A percentile compares a stretch with the other conserved stretches of the same genome.
These are phyloP conservation scores for Daldinia sp. DNA, from an alignment of 2,329 filamentous ascomycete genomes.

Conservation along the genomic window DNA sequence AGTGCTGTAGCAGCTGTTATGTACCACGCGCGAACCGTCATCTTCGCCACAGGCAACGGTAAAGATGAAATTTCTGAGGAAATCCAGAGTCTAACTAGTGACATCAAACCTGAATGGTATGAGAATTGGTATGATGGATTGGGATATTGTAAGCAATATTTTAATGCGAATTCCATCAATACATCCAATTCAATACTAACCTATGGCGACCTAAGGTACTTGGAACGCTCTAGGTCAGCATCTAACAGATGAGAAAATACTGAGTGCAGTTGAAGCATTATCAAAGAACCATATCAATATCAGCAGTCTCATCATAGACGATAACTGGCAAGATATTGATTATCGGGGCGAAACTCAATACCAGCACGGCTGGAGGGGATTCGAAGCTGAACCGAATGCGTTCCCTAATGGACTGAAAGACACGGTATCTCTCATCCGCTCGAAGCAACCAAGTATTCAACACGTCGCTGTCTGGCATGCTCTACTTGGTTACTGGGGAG, in stretches of 20 bases:
- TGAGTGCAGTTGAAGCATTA: constrained; percentile 78
- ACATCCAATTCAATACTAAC: constrained; percentile 33
- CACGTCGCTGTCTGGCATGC: constrained; percentile 97
- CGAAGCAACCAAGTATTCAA: constrained; percentile 76
- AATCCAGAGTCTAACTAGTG: constrained; percentile 59
- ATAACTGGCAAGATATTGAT: constrained; percentile 91
- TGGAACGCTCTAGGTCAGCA: constrained; percentile 93
- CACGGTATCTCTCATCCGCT: constrained; percentile 76
- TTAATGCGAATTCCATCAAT: neutral
- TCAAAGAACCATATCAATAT: constrained; percentile 79
- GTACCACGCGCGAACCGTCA: constrained; percentile 83
- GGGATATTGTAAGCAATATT: constrained; percentile 76
- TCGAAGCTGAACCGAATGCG: constrained; percentile 83
- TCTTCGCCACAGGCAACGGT: constrained; percentile 60
- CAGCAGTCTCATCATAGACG: constrained; percentile 91
- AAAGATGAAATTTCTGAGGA: constrained; percentile 61
- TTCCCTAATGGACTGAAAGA: constrained; percentile 86
- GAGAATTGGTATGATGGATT: constrained; percentile 93
- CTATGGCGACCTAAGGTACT: constrained; percentile 65
- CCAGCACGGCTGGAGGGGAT: constrained; percentile 78
- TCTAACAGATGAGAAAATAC: constrained; percentile 83
- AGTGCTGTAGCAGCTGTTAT: constrained; percentile 82
- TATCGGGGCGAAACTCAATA: constrained; percentile 64
- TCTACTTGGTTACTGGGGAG: constrained; percentile 89
- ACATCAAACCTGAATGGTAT: constrained; percentile 74